Base-by-base conservation (phyloP, 805 yeast genomes). In the Spathaspora sp. region DNA sequence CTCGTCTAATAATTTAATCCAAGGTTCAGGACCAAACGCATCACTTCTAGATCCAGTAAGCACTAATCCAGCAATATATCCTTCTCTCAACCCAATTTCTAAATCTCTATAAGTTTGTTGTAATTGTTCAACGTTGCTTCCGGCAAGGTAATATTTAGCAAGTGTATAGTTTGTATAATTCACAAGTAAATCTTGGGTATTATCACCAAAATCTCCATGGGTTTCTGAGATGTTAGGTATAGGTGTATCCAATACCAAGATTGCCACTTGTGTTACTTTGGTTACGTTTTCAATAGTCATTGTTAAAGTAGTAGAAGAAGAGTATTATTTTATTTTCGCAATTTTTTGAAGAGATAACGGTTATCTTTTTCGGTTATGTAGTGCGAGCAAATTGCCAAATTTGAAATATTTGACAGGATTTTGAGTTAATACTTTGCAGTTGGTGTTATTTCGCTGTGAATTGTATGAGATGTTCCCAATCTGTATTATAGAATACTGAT, bases 151-250 rank as follows among this genome's bases (percentile, higher is more conserved):
- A 58, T 64, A 47, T 65, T 61, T 6, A 59, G 60, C 19, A 59
- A 53, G 12, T 52, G 26, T 43, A 12, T 20, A 11, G n/a, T 2
- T 3, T 17, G 18, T 32, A 20, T 50, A 47, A 26, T 14, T 16
- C 1, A 49, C 46, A 43, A 81, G 52, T 7, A 79, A 60, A 5
- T 58, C 59, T 1, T 56, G 55, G 23, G 77, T 70, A 55, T 75
- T 75, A 53, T 80, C 82, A 1, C 82, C 86, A 60, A 77, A 81
- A 60, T 79, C 82, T 0, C 85, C 86, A 58, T 58, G 72, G n/a
- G 57, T 58, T 16, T 58, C 66, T 18, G 64, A 55, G 17, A 65
- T 53, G 20, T 60, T 66, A 10, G 58, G 57, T 28, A 67, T 67
- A 6, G 73, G 71, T 5, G 70, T 66, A 53, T 76, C 80, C 52